Conservation (phyloP, 495 filamentous ascomycete genomes). For the Annulohypoxylon bovei region DNA sequence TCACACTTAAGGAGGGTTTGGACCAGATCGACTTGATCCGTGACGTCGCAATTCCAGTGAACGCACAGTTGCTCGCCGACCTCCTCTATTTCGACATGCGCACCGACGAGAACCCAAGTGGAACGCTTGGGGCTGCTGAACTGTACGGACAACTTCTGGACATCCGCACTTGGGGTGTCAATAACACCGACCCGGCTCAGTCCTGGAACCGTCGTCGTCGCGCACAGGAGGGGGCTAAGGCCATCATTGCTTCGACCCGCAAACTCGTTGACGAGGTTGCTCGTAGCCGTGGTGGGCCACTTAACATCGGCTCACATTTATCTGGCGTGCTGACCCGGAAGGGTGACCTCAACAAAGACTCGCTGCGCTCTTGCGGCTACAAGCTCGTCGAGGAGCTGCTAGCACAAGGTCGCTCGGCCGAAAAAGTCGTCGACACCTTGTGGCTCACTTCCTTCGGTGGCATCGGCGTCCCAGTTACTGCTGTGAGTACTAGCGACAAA, state of each 20-base stretch:
- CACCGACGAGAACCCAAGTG: conserved; percentile 66
- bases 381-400: conserved; percentile 46
- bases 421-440: conserved; percentile 47
- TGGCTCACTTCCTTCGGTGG: conserved; percentile 51
- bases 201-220: conserved; percentile 69
- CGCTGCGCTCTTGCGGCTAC: conserved; percentile 42
- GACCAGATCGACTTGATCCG: conserved; percentile 78
- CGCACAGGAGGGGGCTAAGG: conserved; percentile 51
- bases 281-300: conserved; percentile 17
- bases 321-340: conserved; percentile 21
- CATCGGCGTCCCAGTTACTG: conserved; percentile 52
- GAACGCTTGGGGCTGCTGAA: conserved; percentile 66
- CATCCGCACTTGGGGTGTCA: conserved; percentile 71
- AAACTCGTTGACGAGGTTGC: conserved; percentile 44
- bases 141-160: conserved; percentile 68
- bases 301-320: conserved; percentile 22
- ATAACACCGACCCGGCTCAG: conserved; percentile 70
- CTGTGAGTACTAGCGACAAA: conserved; percentile 21
- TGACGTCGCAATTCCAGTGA: conserved; percentile 68
- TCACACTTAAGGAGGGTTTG: conserved; percentile 58
- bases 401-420: conserved; percentile 31
- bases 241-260: conserved; percentile 40
- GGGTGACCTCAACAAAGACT: conserved; percentile 33
- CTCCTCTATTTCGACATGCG: conserved; percentile 73
- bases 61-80: conserved; percentile 50